Base-by-base conservation (phyloP, 495 filamentous ascomycete genomes). In the Amniculicola lignicola region DNA sequence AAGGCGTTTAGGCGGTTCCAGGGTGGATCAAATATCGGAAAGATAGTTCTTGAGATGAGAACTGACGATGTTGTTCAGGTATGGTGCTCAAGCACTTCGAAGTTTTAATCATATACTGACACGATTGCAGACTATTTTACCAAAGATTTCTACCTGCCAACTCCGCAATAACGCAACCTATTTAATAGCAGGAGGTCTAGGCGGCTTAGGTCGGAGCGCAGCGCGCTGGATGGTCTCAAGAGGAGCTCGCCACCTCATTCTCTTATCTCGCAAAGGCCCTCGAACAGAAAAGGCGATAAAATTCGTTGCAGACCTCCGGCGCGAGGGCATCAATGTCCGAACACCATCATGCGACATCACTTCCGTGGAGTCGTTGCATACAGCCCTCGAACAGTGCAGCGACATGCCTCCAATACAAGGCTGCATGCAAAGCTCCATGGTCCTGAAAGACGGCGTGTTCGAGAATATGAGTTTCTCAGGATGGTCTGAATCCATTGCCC, bases 1-100 rank as follows among this genome's bases (percentile, higher is more conserved):
- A 57, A 68, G 3, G 82, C 83, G 0, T 81, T 87, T 65, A 77
- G 80, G 50, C 61, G 69, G 3, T 67, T 86, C 41, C 82, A 85
- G 57, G 64, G 69, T 14, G 80, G 79, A 22, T 78, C 75, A 28
- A 65, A 76, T 3, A 65, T 75, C 12, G 83, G 84, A 2, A 87
- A 87, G 63, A 59, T 82, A 9, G 75, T 85, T 11, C 64, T 87
- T 14, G 67, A 74, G 18, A 16, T 58, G 39, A 2, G 10, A 4
- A 14, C 42, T 16, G 22, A 43, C 6, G 28, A 27, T 6, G 4
- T 2, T 21, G 14, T 37, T 16, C 14, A 22, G 51, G 28, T 38
- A 25, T 25, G 41, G 15, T 28, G 7, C 25, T 43, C 14, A 33
- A 27, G 11, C 15, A 24, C 12, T n/a, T 16, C 33, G 15, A 33